Evolutionary conservation across 345 rosid species (phyloP), one percentile per base, ranked within the genome.

Genomic region (Aquilaria sinensis): DNA sequence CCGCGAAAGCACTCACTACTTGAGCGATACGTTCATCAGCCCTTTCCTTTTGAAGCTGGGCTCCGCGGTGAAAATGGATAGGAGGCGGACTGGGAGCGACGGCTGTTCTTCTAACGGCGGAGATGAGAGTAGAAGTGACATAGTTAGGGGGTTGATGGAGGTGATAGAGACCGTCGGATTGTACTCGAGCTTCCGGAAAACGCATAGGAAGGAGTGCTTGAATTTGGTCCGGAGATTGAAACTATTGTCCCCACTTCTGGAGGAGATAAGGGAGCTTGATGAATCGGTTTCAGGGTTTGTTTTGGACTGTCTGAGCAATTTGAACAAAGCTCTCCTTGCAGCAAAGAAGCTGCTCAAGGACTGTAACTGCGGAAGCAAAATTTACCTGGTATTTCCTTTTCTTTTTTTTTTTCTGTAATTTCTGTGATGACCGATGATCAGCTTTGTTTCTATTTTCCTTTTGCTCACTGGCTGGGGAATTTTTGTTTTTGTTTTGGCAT

Each of bases 341-440:
- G 87, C 90, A 0, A 78, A 71, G 73, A 78, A 85, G 53, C 58
- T 85, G 78, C 62, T 85, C 75, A 82, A 85, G 76, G 68, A 64
- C 47, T 82, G 87, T 57, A 73, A 72, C 73, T 60, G 47, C 34
- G 87, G 90, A 12, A 85, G 87, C 84, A 85, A 85, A 73, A 78
- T 85, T 74, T 82, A 78, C 58, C 68, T 85, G 82, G 90, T 85
- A 12, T 64, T 51, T 56, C 14, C 10, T 23, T 23, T 23, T 23
- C 1, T 23, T 23, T 52, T 16, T 10, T 29, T 14, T 9, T 10
- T 58, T 6, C 31, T 8, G 12, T 23, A 0, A 33, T 14, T 23
- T 23, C 23, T 12, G 31, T 32, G 60, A 5, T 31, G 56, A 9
- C 13, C 3, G 23, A 23, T 43, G 29, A n/a, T 29, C 15, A 31